Conservation (phyloP, 768 basidiomycete species). For the Piloderma croceum region DNA sequence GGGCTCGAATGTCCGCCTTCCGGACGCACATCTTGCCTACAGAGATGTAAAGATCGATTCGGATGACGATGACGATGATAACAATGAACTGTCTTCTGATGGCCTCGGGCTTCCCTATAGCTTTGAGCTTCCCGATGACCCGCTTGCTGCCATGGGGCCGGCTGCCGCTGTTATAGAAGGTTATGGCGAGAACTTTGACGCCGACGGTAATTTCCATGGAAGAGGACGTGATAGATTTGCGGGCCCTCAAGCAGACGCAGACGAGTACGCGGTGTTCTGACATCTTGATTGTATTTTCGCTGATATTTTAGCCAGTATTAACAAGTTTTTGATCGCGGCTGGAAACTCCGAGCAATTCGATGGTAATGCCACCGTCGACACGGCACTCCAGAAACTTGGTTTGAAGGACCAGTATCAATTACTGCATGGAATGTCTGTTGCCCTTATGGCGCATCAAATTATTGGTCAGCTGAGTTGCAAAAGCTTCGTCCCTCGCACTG, state of each 20-base stretch:
- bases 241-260: constrained; percentile 41
- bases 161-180: constrained; percentile 16
- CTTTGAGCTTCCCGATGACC: background rate
- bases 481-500: constrained; percentile 29
- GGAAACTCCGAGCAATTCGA: constrained; percentile 57
- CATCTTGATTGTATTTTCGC: constrained; percentile 1
- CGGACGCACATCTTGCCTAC: constrained; percentile 2
- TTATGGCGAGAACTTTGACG: constrained; percentile 31
- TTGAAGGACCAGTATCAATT: constrained; percentile 41
- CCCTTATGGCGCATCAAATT: constrained; percentile 64
- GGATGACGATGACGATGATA: background rate
- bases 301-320: constrained; percentile 23
- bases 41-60: constrained; percentile 2
- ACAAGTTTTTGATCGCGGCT: constrained; percentile 48
- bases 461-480: too few species aligned
- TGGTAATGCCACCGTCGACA: constrained; percentile 52
- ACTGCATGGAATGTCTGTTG: constrained; percentile 54
- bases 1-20: constrained; percentile 13
- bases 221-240: constrained; percentile 39
- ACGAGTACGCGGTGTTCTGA: constrained; percentile 38
- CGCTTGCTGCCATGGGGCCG: background rate
- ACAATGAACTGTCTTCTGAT: background rate
- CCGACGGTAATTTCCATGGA: constrained; percentile 43
- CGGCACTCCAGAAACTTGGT: constrained; percentile 49
- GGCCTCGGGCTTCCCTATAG: background rate